A percentile compares a stretch with the other conserved stretches of the same genome.
Conservation (phyloP, 2,329 filamentous ascomycete species). For the Phyllosticta citribraziliensis region DNA sequence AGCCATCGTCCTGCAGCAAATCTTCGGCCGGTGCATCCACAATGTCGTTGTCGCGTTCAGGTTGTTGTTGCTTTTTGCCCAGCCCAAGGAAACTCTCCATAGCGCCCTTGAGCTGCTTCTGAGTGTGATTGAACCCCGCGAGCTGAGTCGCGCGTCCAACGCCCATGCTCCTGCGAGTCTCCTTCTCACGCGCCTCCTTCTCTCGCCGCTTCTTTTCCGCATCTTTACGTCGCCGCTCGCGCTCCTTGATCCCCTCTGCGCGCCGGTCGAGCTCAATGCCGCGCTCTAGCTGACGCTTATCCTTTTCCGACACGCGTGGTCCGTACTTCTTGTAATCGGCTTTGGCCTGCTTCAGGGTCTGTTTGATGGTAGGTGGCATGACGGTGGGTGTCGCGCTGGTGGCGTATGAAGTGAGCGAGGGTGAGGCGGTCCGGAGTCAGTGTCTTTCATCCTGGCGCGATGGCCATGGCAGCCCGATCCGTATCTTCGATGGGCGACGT, state of each 20-base stretch:
- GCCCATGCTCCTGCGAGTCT: conserved; percentile 20
- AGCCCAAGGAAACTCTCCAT: conserved; percentile 22
- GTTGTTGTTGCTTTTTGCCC: background rate
- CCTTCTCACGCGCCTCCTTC: conserved; percentile 22
- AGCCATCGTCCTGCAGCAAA: background rate
- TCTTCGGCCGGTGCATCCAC: background rate
- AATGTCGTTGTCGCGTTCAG: background rate
- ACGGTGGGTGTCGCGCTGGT: background rate
- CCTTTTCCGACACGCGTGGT: conserved; percentile 17
- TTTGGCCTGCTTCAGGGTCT: conserved; percentile 27
- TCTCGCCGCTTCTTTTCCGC: conserved; percentile 22
- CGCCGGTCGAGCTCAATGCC: conserved; percentile 23
- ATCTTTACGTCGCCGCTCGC: conserved; percentile 20
- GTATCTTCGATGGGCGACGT: background rate
- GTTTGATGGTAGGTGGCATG: conserved; percentile 8
- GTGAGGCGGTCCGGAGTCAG: background rate
- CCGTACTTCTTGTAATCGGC: conserved; percentile 24
- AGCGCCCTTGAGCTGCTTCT: conserved; percentile 26
- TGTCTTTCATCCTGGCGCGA: background rate
- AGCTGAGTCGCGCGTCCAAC: conserved; percentile 29
- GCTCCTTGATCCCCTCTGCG: conserved; percentile 23
- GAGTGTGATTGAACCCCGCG: conserved; percentile 28
- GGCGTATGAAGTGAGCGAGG: too few relatives aligned
- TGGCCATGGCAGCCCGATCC: background rate
- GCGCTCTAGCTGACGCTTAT: conserved; percentile 24